Evolutionary conservation across 495 filamentous ascomycete genomes (phyloP).

Genomic region (Acidomyces sp.): DNA sequence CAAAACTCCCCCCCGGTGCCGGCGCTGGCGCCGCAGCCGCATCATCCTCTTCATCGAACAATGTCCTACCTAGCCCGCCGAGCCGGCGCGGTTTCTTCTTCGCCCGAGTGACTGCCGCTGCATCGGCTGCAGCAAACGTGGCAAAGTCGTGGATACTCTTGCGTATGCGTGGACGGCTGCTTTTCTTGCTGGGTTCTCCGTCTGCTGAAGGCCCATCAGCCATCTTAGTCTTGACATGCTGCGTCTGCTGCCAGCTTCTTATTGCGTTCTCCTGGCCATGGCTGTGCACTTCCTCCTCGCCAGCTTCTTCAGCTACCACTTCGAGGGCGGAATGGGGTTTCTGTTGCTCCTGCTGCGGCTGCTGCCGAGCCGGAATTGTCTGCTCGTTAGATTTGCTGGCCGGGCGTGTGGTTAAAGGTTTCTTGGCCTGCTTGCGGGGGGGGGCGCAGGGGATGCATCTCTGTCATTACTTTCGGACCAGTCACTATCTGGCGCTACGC

Average conservation of each 20-base stretch:
- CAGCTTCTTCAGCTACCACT: slow-evolving; percentile 38
- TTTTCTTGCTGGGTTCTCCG: slow-evolving; percentile 18
- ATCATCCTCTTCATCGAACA: slow-evolving; percentile 67
- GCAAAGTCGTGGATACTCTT: slow-evolving; percentile 31
- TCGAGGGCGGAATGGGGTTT: slow-evolving; percentile 32
- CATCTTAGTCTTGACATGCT: slow-evolving; percentile 19
- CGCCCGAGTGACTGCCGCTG: too few relatives aligned
- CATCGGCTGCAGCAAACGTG: slow-evolving; percentile 31
- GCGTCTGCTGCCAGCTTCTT: slow-evolving; percentile 7
- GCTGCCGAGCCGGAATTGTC: slow-evolving; percentile 29
- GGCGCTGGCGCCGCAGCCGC: slow-evolving; percentile 24
- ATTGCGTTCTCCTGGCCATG: slow-evolving; percentile 20
- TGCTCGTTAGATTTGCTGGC: slow-evolving; percentile 31
- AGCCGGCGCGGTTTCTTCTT: slow-evolving; percentile 61
- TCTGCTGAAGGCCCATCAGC: slow-evolving; percentile 21
- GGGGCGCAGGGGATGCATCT: slow-evolving; percentile 12
- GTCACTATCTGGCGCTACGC: slow-evolving; percentile 37
- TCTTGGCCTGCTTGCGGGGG: slow-evolving; percentile 20
- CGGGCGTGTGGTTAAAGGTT: slow-evolving; percentile 17
- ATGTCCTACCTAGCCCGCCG: slow-evolving; percentile 43
- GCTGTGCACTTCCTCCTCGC: slow-evolving; percentile 21
- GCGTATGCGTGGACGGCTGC: slow-evolving; percentile 10
- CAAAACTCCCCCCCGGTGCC: slow-evolving; percentile 6
- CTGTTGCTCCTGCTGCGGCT: slow-evolving; percentile 21
- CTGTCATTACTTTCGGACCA: slow-evolving; percentile 21